Conservation (phyloP, 2,329 filamentous ascomycete species). For the Colletotrichum ledebouriae region DNA sequence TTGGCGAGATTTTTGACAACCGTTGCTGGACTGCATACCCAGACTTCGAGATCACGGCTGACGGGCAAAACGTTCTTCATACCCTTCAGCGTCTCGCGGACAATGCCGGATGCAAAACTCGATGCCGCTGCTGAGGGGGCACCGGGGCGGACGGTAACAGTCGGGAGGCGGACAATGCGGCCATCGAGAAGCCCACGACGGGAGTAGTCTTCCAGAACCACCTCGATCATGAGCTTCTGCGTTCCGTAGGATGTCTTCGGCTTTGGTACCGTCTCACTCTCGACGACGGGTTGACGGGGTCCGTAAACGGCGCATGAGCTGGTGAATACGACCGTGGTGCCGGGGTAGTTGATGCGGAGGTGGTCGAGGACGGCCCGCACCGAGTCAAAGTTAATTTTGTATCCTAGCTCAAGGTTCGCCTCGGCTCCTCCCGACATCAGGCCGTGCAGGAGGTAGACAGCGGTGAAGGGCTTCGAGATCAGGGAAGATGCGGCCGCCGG, state of each 20-base stretch:
- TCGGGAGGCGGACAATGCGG: slow-evolving; percentile 70
- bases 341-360: slow-evolving; percentile 60
- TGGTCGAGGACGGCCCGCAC: slow-evolving; percentile 67
- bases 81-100: slow-evolving; percentile 70
- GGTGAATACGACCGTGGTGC: slow-evolving; percentile 69
- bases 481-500: slow-evolving; percentile 48
- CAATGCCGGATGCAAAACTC: slow-evolving; percentile 72
- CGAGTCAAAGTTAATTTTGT: slow-evolving; percentile 70
- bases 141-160: slow-evolving; percentile 71
- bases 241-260: slow-evolving; percentile 72
- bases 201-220: slow-evolving; percentile 65
- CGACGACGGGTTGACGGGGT: slow-evolving; percentile 53
- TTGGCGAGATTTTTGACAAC: slow-evolving; percentile 60
- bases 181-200: slow-evolving; percentile 69
- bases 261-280: slow-evolving; percentile 60
- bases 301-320: slow-evolving; percentile 74
- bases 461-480: slow-evolving; percentile 53
- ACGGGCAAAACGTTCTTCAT: slow-evolving; percentile 59
- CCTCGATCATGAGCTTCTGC: slow-evolving; percentile 73
- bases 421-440: slow-evolving; percentile 75
- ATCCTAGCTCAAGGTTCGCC: slow-evolving; percentile 67
- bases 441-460: slow-evolving; percentile 72
- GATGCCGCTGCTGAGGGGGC: slow-evolving; percentile 72
- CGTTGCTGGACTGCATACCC: slow-evolving; percentile 62
- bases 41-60: slow-evolving; percentile 58